Evolutionary conservation across 2,329 filamentous ascomycete genomes (phyloP), one percentile per base, ranked within the genome.

Genomic region (Fonsecaea nubica): DNA sequence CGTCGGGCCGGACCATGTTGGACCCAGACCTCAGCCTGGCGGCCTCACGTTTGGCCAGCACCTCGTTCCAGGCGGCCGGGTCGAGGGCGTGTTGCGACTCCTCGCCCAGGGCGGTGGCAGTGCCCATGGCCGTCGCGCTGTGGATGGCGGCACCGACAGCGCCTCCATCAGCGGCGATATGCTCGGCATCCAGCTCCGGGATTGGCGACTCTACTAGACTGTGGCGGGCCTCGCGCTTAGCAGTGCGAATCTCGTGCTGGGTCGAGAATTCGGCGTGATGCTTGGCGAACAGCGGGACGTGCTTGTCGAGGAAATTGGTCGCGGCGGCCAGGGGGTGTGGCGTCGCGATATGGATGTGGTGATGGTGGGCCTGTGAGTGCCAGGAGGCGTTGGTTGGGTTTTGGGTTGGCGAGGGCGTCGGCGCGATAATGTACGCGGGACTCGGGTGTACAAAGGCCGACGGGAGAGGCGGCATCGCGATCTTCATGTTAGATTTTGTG

Each of bases 271-370:
- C 68, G 33, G 38, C 33, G 59, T 70, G 68, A 56, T 70, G 68
- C 15, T 70, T 65, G 13, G 67, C 56, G 54, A 69, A 69, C n/a
- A 63, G 12, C 13, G 64, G 62, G 35, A 70, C 68, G 54, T 70
- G 65, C 35, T 67, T 67, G 62, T 70, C 68, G 21, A 70, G 63
- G 57, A 63, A 67, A 18, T 50, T 45, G 10, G 63, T 21, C 10
- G 67, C 52, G 6, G 64, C 55, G 18, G 67, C 56, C 48, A 69
- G 13, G 4, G 67, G 64, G 60, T 69, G 67, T 9, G 67, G 64
- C 30, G 64, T 69, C 33, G 66, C 40, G 63, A 69, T 66, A 55
- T 69, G 67, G 21, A 65, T 40, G 63, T 62, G 65, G 32, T 63
- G 50, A 12, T 52, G 58, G 55, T 61, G 53, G 48, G 18, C 38